phyloP scores from a whole-genome alignment of 768 basidiomycete genomes.

The Phaffia tasmanica region DNA sequence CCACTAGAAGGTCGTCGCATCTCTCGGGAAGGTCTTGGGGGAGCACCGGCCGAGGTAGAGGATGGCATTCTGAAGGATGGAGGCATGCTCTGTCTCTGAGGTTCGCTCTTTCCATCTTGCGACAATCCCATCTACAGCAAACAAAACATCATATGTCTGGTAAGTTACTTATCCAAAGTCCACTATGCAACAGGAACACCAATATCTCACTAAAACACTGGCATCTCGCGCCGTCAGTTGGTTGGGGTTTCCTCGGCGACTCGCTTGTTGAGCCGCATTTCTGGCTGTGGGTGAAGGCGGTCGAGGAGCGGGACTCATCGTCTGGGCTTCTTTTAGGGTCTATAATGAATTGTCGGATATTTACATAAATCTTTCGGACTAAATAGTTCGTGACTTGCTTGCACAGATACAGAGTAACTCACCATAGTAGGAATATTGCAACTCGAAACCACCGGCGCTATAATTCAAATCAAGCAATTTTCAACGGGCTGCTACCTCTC shows the following conservation, averaged over 20 bases:
- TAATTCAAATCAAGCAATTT: background rate
- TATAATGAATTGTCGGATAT: no score
- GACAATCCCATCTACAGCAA: constrained; percentile 4
- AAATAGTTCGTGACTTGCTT: no score
- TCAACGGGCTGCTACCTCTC: background rate
- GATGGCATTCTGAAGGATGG: constrained; percentile 7
- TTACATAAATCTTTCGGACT: no score
- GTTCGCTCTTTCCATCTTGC: background rate
- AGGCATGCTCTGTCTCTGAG: background rate
- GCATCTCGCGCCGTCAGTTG: constrained; percentile 63
- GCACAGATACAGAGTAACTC: no score
- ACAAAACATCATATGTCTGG: background rate
- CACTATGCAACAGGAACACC: background rate
- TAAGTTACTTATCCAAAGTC: constrained; percentile 1
- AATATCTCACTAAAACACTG: constrained; percentile 52
- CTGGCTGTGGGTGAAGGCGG: constrained; percentile 85
- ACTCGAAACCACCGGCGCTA: constrained; percentile 88
- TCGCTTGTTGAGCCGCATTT: constrained; percentile 74
- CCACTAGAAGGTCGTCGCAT: constrained; percentile 36
- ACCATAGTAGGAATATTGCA: constrained; percentile 87
- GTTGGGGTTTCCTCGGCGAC: constrained; percentile 72
- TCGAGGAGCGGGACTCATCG: constrained; percentile 89
- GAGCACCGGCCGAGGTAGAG: constrained; percentile 34
- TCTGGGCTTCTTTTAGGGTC: constrained; percentile 82
- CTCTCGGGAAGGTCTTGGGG: constrained; percentile 61